phyloP scores from a whole-genome alignment of 257 asterid genomes.

The Cinchona pubescens region DNA sequence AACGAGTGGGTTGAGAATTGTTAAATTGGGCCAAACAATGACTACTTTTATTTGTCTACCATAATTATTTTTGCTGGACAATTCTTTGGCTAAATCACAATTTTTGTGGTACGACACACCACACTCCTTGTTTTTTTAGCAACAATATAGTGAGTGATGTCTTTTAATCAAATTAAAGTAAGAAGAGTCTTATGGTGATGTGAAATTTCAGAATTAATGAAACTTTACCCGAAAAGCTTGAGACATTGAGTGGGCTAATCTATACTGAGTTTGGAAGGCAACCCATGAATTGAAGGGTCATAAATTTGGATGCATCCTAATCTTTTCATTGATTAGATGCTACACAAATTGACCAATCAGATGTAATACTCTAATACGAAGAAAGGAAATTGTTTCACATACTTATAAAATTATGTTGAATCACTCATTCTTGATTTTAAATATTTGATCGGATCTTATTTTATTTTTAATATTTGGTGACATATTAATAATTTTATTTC shows the following conservation, averaged over 20 bases:
- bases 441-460: too few species aligned
- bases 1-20: conserved; percentile 30
- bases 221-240: conserved; percentile 12
- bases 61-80: conserved; percentile 24
- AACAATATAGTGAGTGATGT: neutral
- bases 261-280: conserved; percentile 1
- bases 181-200: neutral
- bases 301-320: neutral
- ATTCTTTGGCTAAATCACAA: neutral
- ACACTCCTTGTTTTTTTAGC: neutral
- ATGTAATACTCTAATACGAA: too few species aligned
- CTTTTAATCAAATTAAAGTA: neutral
- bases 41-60: conserved; percentile 21
- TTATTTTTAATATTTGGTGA: too few species aligned
- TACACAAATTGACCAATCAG: conserved; percentile 16
- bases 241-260: conserved; percentile 18
- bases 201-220: conserved; percentile 4
- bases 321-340: conserved; percentile 1
- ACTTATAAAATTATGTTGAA: too few species aligned
- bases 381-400: too few species aligned
- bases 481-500: too few species aligned
- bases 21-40: conserved; percentile 18
- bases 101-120: too few species aligned
- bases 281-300: neutral
- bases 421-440: too few species aligned